Evolutionary conservation across 768 basidiomycete genomes (phyloP).

Genomic region (Termitomyces heimii): DNA sequence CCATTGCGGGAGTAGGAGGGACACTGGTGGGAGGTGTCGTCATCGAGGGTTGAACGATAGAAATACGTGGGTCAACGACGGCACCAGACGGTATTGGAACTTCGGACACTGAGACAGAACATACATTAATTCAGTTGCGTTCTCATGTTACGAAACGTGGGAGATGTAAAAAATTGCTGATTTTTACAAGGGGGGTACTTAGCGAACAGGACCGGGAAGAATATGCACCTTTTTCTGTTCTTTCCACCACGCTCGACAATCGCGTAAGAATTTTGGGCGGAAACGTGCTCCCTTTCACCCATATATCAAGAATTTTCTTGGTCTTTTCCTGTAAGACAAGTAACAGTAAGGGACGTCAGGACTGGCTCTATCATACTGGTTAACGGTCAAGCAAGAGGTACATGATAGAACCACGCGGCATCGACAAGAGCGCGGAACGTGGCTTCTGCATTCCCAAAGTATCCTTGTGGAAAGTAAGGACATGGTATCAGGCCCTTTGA

Average conservation of each 20-base stretch:
- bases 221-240: slow-evolving; percentile 87
- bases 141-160: slow-evolving; percentile 45
- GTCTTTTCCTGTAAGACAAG: slow-evolving; percentile 80
- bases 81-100: slow-evolving; percentile 25
- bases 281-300: slow-evolving; percentile 90
- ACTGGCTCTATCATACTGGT: slow-evolving; percentile 23
- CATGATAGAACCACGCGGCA: slow-evolving; percentile 1
- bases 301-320: slow-evolving; percentile 96
- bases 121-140: slow-evolving; percentile 60
- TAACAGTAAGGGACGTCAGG: slow-evolving; percentile 34
- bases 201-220: slow-evolving; percentile 64
- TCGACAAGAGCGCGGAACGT: background rate
- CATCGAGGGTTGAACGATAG: slow-evolving; percentile 18
- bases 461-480: background rate
- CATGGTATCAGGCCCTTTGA: background rate
- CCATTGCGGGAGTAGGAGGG: slow-evolving; percentile 24
- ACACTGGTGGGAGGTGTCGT: slow-evolving; percentile 18
- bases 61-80: slow-evolving; percentile 30
- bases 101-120: slow-evolving; percentile 59
- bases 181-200: slow-evolving; percentile 75
- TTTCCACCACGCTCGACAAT: slow-evolving; percentile 64
- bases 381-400: slow-evolving; percentile 22
- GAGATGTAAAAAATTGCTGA: slow-evolving; percentile 44
- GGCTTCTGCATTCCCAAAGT: background rate
- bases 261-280: slow-evolving; percentile 68